Evolutionary conservation across 176 grass and related monocot genomes (phyloP), one percentile per base, ranked within the genome.

Genomic region (Phoenix dactylifera): DNA sequence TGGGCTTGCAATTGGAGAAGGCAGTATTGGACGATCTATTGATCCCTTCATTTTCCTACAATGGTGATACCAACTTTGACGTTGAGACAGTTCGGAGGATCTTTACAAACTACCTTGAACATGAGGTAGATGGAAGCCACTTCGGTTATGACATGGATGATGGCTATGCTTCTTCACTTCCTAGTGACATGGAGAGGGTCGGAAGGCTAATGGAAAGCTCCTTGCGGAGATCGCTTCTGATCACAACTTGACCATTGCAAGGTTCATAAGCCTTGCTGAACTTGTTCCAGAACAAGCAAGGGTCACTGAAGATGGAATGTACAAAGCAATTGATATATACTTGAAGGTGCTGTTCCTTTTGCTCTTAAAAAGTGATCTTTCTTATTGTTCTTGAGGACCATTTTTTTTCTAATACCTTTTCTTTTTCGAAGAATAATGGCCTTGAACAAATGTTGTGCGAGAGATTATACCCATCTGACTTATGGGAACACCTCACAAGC

Each of bases 291-390:
- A 88, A 71, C 84, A 80, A 62, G 66, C 87, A 39, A 85, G 80
- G 72, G 80, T 85, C 24, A 97, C 81, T 39, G 87, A 91, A 69
- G 87, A 97, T 53, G 92, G 84, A 64, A 88, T 88, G 92, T 97
- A 97, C 80, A 80, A 81, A 67, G 84, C 92, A 63, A 88, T 97
- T n/a, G 84, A 97, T 58, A 97, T 91, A 68, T 91, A 85, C 70
- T 60, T 97, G 60, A 97, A 91, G 77, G 87, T 96, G 18, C 19
- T 66, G 22, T 22, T 26, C 59, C 35, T 44, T 44, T 44, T 14
- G 12, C 5, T 6, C 4, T 30, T 28, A 39, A 39, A 39, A 39
- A 2, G 1, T 3, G 3, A 9, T 9, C 35, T 44, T 44, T 0
- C 35, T 44, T 14, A 12, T 44, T 14, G 9, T 12, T 44, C 35